These are phyloP conservation scores for Bruguiera hainesii DNA, from an alignment of 441 rosid species.

Conservation along the genomic window DNA sequence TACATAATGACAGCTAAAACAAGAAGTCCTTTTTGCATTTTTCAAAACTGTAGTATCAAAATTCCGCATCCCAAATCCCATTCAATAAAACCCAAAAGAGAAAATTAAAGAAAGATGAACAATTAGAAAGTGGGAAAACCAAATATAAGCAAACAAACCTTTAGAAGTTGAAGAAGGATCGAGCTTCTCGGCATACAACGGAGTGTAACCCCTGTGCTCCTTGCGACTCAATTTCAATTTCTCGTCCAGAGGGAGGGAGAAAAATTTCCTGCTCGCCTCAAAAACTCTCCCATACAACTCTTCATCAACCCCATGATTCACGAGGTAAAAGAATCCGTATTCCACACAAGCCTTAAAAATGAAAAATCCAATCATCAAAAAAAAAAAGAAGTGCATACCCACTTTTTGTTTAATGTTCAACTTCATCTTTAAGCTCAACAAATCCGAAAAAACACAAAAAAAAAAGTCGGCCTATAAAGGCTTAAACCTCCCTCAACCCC, in stretches of 20 bases:
- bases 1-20: too few species aligned
- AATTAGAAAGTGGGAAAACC: neutral
- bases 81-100: neutral
- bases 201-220: slow-evolving; percentile 60
- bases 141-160: slow-evolving; percentile 34
- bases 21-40: too few species aligned
- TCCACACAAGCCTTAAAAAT: slow-evolving; percentile 65
- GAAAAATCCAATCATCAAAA: slow-evolving; percentile 5
- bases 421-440: too few species aligned
- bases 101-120: neutral
- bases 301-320: slow-evolving; percentile 67
- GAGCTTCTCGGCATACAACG: slow-evolving; percentile 57
- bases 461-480: too few species aligned
- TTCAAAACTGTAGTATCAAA: too few species aligned
- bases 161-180: slow-evolving; percentile 39
- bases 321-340: slow-evolving; percentile 74
- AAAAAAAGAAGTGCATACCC: too few species aligned
- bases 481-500: too few species aligned
- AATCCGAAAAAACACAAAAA: too few species aligned
- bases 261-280: slow-evolving; percentile 49
- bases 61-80: too few species aligned
- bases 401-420: too few species aligned
- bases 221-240: slow-evolving; percentile 49
- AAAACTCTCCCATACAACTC: slow-evolving; percentile 39
- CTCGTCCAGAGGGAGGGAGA: slow-evolving; percentile 52